These are phyloP conservation scores for Chrysochromulina tobinii DNA, from an alignment of 78 protist species.

Conservation along the genomic window DNA sequence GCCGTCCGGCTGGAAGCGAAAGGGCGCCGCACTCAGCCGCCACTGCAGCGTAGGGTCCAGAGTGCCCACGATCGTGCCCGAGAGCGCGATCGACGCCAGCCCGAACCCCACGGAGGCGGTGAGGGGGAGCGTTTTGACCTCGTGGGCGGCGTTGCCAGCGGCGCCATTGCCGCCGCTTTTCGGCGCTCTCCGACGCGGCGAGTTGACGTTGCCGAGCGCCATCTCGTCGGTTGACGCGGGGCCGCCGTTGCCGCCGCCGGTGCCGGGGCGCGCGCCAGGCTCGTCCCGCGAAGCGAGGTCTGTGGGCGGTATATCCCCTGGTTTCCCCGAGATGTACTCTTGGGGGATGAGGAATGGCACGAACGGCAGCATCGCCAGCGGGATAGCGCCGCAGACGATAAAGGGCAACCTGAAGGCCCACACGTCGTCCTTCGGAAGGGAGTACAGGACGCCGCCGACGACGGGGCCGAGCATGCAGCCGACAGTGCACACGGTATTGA, in stretches of 20 bases:
- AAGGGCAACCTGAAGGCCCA: neutral
- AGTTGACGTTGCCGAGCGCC: no score
- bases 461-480: slow-evolving; percentile 36
- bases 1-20: neutral
- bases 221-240: no score
- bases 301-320: no score
- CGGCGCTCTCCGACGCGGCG: no score
- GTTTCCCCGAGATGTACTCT: neutral
- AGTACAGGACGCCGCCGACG: slow-evolving; percentile 25
- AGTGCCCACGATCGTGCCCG: slow-evolving; percentile 8
- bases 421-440: neutral
- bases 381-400: neutral
- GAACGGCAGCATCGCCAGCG: neutral
- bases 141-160: no score
- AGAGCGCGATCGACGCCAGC: slow-evolving; percentile 12
- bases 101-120: neutral
- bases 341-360: neutral
- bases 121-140: no score
- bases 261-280: no score
- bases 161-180: no score
- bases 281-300: no score
- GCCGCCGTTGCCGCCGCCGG: no score
- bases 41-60: slow-evolving; percentile 19
- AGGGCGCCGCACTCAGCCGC: neutral
- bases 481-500: neutral